Percentiles rank a stretch among this genome's conserved stretches.
Conservation (phyloP, 352 stramenopile species). For the Nothophytophthora sp. region DNA sequence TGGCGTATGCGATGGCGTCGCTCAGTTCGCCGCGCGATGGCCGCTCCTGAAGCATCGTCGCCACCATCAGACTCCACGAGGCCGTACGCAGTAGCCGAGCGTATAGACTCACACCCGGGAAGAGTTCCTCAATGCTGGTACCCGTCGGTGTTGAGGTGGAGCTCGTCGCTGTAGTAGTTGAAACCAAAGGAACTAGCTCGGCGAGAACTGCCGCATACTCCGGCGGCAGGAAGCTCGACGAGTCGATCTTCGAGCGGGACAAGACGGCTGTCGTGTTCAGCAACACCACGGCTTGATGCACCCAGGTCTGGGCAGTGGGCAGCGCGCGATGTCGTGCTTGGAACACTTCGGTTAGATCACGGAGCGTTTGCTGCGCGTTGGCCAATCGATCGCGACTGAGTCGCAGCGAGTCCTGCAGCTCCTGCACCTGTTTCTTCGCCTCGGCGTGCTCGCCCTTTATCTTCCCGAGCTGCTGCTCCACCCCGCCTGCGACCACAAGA, state of each 20-base stretch:
- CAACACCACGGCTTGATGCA: constrained; percentile 43
- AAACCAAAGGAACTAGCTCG: constrained; percentile 21
- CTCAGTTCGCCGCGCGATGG: constrained; percentile 66
- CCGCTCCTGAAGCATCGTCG: constrained; percentile 74
- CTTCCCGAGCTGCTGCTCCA: constrained; percentile 72
- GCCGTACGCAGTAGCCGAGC: constrained; percentile 65
- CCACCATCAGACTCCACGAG: constrained; percentile 74
- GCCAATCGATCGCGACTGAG: constrained; percentile 64
- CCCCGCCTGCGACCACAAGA: constrained; percentile 57
- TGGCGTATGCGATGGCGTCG: constrained; percentile 62
- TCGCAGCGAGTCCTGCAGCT: constrained; percentile 65
- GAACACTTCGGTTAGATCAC: constrained; percentile 62
- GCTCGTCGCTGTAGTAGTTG: constrained; percentile 3
- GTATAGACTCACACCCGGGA: constrained; percentile 69
- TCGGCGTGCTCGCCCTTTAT: constrained; percentile 75
- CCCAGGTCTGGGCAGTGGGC: constrained; percentile 60
- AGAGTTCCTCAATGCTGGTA: constrained; percentile 56
- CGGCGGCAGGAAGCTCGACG: constrained; percentile 37
- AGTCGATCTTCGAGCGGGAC: constrained; percentile 28
- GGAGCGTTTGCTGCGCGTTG: constrained; percentile 48
- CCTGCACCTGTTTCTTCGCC: constrained; percentile 65
- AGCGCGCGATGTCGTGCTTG: constrained; percentile 68
- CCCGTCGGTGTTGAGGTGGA: background rate
- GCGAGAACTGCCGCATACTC: constrained; percentile 50
- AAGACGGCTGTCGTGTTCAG: constrained; percentile 54